Evolutionary conservation across 1,139 yeast species (phyloP).

Genomic region (Candida sp.): DNA sequence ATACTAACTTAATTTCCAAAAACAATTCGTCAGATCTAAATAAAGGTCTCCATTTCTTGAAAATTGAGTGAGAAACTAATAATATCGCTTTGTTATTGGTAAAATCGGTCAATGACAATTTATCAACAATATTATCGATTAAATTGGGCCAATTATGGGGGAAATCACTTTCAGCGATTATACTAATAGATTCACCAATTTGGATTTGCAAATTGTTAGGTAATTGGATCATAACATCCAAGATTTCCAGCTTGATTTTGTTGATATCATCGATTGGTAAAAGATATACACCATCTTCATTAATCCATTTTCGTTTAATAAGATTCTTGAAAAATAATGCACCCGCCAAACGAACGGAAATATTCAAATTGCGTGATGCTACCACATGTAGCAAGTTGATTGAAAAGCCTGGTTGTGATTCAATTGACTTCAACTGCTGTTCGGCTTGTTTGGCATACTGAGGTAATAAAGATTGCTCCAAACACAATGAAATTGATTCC

Average conservation of each 20-base stretch:
- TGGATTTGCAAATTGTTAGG: conserved; percentile 80
- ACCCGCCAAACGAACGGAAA: conserved; percentile 75
- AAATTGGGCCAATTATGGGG: conserved; percentile 86
- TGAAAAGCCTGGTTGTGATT: conserved; percentile 69
- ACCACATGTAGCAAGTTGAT: conserved; percentile 73
- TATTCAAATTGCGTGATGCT: conserved; percentile 54
- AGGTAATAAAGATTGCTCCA: conserved; percentile 50
- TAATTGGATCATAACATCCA: conserved; percentile 76
- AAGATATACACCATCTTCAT: conserved; percentile 75
- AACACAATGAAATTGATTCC: conserved; percentile 41
- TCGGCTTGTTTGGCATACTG: conserved; percentile 62
- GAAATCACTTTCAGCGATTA: conserved; percentile 95
- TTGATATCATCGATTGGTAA: conserved; percentile 60
- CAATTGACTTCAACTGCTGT: conserved; percentile 54
- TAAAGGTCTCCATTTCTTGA: conserved; percentile 95
- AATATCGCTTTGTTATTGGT: conserved; percentile 80
- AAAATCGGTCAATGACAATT: conserved; percentile 64
- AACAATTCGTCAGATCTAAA: conserved; percentile 90
- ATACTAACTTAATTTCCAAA: conserved; percentile 80
- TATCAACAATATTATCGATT: conserved; percentile 70
- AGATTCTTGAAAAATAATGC: conserved; percentile 90
- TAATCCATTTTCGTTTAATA: conserved; percentile 81
- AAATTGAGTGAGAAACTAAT: conserved; percentile 91
- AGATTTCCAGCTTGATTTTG: conserved; percentile 70
- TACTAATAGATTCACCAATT: conserved; percentile 88